phyloP scores from a whole-genome alignment of 352 stramenopile genomes.

The Elongisporangium prolatum region DNA sequence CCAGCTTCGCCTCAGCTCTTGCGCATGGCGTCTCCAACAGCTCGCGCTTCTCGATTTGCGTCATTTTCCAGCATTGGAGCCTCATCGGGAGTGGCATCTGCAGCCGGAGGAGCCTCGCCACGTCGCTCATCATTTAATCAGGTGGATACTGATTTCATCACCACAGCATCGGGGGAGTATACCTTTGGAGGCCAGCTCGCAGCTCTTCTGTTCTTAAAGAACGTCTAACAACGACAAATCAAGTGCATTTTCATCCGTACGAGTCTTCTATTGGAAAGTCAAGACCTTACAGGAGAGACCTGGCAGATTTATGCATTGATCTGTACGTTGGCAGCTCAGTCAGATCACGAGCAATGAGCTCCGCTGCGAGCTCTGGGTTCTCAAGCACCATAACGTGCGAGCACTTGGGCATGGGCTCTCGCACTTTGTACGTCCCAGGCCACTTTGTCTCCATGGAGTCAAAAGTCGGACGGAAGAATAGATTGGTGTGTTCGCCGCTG shows the following conservation, averaged over 20 bases:
- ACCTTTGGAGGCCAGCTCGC: slow-evolving; percentile 37
- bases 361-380: slow-evolving; percentile 16
- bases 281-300: too few species aligned
- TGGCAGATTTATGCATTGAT: too few species aligned
- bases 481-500: slow-evolving; percentile 23
- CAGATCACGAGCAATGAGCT: slow-evolving; percentile 26
- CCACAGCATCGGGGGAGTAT: slow-evolving; percentile 26
- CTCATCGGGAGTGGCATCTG: slow-evolving; percentile 13
- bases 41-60: slow-evolving; percentile 25
- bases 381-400: slow-evolving; percentile 35
- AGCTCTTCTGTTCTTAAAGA: slow-evolving; percentile 33
- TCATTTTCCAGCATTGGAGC: slow-evolving; percentile 29
- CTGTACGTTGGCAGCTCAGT: slow-evolving; percentile 9
- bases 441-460: slow-evolving; percentile 12
- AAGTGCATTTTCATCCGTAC: too few species aligned
- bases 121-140: slow-evolving; percentile 28
- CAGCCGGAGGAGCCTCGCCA: slow-evolving; percentile 2
- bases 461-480: slow-evolving; percentile 25
- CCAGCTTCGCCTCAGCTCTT: slow-evolving; percentile 17
- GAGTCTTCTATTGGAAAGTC: too few species aligned
- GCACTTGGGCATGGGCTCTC: slow-evolving; percentile 20
- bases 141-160: slow-evolving; percentile 24
- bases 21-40: slow-evolving; percentile 14
- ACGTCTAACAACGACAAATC: neutral
- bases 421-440: slow-evolving; percentile 26